phyloP scores from a whole-genome alignment of 2,329 filamentous ascomycete genomes.

The Alternaria sp. region DNA sequence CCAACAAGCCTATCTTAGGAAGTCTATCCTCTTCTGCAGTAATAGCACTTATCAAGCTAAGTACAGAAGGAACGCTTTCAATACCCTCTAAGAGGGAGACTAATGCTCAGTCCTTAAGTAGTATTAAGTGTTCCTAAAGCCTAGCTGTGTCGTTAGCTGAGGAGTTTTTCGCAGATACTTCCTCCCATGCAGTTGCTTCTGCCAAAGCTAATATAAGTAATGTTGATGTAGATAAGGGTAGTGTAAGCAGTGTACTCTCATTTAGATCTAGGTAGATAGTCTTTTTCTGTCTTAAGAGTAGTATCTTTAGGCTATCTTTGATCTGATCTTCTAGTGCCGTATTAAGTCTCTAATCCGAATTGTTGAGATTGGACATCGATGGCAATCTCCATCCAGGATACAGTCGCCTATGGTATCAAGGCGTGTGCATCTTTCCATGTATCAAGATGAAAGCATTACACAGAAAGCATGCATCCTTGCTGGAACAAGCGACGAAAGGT shows the following conservation, averaged over 20 bases:
- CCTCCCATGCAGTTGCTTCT: not conserved
- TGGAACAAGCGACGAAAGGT: conserved; percentile 60
- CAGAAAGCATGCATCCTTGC: conserved; percentile 62
- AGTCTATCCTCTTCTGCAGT: conserved; percentile 2
- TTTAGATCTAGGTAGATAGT: conserved; percentile 28
- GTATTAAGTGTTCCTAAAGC: conserved; percentile 1
- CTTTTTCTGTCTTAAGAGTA: conserved; percentile 9
- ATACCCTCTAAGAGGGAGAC: conserved; percentile 5
- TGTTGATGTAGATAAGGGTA: conserved; percentile 23
- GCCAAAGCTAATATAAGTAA: conserved; percentile 8
- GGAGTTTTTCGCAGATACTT: not conserved
- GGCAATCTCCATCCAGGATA: conserved; percentile 60
- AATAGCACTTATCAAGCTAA: conserved; percentile 5
- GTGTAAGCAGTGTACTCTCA: conserved; percentile 26
- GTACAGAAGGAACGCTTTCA: not conserved
- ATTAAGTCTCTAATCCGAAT: conserved; percentile 20
- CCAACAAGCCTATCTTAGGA: conserved; percentile 1
- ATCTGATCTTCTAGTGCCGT: conserved; percentile 9
- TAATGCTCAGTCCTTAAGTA: not conserved
- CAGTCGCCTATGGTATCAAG: conserved; percentile 56
- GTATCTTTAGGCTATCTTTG: conserved; percentile 4
- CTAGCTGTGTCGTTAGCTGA: not conserved
- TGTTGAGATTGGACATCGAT: conserved; percentile 8
- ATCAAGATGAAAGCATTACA: conserved; percentile 59
- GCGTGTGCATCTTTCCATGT: conserved; percentile 55